Evolutionary conservation across 352 stramenopile genomes (phyloP).

Genomic region (Phytophthora uliginosa): DNA sequence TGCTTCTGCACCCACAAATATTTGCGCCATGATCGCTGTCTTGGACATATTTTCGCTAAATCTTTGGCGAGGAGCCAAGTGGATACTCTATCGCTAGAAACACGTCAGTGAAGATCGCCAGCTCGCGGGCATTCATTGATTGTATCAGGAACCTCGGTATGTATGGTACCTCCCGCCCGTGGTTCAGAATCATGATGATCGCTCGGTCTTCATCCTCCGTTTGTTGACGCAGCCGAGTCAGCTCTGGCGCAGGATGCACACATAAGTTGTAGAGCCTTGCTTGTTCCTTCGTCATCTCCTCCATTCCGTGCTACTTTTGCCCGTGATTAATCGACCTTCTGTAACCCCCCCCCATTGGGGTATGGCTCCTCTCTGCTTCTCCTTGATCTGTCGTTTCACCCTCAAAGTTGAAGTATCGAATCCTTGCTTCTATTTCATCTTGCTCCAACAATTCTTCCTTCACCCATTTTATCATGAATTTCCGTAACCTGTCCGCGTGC

Average conservation of each 20-base stretch:
- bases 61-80: constrained; percentile 1
- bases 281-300: neutral
- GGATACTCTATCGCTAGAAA: constrained; percentile 14
- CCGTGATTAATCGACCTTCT: too few species aligned
- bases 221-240: neutral
- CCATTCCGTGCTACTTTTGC: neutral
- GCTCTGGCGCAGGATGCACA: neutral
- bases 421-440: neutral
- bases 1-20: neutral
- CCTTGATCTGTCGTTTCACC: neutral
- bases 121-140: constrained; percentile 2
- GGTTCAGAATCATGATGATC: constrained; percentile 13
- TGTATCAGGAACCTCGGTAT: constrained; percentile 1
- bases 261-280: neutral
- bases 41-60: neutral
- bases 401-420: neutral
- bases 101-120: constrained; percentile 1
- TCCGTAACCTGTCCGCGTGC: neutral
- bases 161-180: constrained; percentile 5
- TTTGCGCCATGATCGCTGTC: neutral
- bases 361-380: neutral
- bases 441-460: neutral
- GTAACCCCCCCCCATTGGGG: neutral
- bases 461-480: neutral
- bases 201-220: constrained; percentile 7